Evolutionary conservation across 352 stramenopile genomes (phyloP), one percentile per base, ranked within the genome.

Genomic region (Phytophthora tentaculata): DNA sequence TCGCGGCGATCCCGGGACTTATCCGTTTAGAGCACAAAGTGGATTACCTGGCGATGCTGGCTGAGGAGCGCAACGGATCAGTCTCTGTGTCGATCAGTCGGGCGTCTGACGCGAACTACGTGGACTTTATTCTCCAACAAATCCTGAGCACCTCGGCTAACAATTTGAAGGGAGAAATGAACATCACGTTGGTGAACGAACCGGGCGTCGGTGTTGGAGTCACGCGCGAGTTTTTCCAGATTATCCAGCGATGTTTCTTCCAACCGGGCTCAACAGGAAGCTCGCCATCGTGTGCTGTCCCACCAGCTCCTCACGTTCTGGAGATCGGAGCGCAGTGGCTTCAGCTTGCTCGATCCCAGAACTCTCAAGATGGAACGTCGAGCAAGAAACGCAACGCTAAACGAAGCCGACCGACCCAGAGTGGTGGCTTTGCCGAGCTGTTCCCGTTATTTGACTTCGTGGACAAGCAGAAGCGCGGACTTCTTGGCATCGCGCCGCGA

Each of bases 11-110:
- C 9, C 56, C 71, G 0, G 58, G 54, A 20, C 29, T 89, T 13
- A 74, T 92, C 26, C 71, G 79, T 29, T 69, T 92, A n/a, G 82
- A 92, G 56, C 81, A 92, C 69, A 92, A 92, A 63, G 79, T 92
- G 23, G 81, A 92, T 37, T 92, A 92, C 37, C 55, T 92, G n/a
- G 65, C 74, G 4, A 77, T 79, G 8, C 63, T 90, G 8, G 81
- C 84, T 2, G 84, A 92, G 53, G 84, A 90, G 50, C 74, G 84
- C 41, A 81, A 64, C 23, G 72, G 77, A 20, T 83, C 72, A 10
- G 56, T 90, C 0, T 77, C 77, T 6, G 74, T 92, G 26, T 86
- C 80, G 0, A 85, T 92, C 41, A 90, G 70, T 47, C 84, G 84
- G 9, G 73, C 80, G 14, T 90, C 84, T 10, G 76, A 75, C 20